phyloP scores from a whole-genome alignment of 2,329 filamentous ascomycete genomes.

The Epichloe brachyelytri region DNA sequence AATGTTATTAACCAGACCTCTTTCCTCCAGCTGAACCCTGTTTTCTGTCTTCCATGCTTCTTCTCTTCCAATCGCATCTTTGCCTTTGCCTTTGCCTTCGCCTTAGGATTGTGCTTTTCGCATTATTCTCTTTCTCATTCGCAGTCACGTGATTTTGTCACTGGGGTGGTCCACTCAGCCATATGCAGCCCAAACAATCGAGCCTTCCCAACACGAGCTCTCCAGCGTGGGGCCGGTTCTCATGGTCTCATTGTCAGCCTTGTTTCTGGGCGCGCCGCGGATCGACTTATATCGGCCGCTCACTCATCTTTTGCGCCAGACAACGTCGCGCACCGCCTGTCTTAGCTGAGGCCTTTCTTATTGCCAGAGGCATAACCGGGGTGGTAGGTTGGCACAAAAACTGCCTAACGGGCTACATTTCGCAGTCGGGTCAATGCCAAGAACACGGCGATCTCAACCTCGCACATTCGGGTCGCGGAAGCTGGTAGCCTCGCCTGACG shows the following conservation, averaged over 20 bases:
- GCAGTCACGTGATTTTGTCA: not conserved
- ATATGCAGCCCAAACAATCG: not conserved
- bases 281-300: constrained; percentile 20
- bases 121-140: not conserved
- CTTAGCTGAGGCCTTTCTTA: not conserved
- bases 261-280: constrained; percentile 10
- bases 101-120: no score
- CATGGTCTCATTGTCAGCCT: constrained; percentile 6
- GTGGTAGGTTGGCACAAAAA: not conserved
- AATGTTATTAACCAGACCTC: no score
- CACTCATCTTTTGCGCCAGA: constrained; percentile 15
- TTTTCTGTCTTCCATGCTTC: no score
- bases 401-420: not conserved
- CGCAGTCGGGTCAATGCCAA: constrained; percentile 20
- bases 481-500: constrained; percentile 8
- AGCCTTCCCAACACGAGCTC: not conserved
- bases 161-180: not conserved
- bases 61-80: no score
- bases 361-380: not conserved
- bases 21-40: no score
- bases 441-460: constrained; percentile 13
- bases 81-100: no score
- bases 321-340: constrained; percentile 11
- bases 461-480: constrained; percentile 11
- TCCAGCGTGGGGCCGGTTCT: not conserved